phyloP scores from a whole-genome alignment of 805 yeast species.

The Candida xiaguanensis region DNA sequence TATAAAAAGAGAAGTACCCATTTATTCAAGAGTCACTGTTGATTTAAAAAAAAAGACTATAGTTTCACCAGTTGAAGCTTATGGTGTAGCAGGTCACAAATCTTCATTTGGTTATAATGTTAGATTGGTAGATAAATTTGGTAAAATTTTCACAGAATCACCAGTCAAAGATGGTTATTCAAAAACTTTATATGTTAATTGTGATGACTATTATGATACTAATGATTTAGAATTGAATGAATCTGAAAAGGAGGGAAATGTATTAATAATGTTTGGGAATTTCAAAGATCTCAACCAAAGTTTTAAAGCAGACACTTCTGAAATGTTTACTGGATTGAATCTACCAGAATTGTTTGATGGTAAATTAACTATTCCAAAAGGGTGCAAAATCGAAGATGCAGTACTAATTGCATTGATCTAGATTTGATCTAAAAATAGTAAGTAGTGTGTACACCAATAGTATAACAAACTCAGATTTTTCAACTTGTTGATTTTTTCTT shows the following conservation, averaged over 20 bases:
- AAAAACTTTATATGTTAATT: constrained; percentile 58
- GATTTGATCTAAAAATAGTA: constrained; percentile 5
- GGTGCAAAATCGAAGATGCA: constrained; percentile 69
- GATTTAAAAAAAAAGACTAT: constrained; percentile 58
- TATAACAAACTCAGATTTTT: constrained; percentile 4
- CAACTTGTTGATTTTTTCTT: constrained; percentile 2
- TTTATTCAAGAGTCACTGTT: constrained; percentile 77
- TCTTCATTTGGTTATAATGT: constrained; percentile 72
- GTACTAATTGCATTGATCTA: constrained; percentile 48
- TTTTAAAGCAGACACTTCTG: constrained; percentile 47
- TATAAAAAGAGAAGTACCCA: constrained; percentile 58
- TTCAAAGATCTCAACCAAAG: constrained; percentile 53
- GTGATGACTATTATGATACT: constrained; percentile 57
- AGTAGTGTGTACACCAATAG: constrained; percentile 3
- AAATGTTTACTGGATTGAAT: constrained; percentile 49
- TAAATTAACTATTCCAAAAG: constrained; percentile 46
- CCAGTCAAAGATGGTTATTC: constrained; percentile 64
- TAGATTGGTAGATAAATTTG: constrained; percentile 58
- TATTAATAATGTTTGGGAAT: constrained; percentile 61
- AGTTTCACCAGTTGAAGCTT: constrained; percentile 70
- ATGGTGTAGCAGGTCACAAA: constrained; percentile 58
- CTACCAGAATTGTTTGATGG: constrained; percentile 68
- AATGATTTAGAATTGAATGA: constrained; percentile 14
- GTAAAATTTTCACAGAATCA: constrained; percentile 67
- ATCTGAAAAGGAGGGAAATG: constrained; percentile 1